Base-by-base conservation (phyloP, 2,329 filamentous ascomycete species). In the Ascochyta pisi region DNA sequence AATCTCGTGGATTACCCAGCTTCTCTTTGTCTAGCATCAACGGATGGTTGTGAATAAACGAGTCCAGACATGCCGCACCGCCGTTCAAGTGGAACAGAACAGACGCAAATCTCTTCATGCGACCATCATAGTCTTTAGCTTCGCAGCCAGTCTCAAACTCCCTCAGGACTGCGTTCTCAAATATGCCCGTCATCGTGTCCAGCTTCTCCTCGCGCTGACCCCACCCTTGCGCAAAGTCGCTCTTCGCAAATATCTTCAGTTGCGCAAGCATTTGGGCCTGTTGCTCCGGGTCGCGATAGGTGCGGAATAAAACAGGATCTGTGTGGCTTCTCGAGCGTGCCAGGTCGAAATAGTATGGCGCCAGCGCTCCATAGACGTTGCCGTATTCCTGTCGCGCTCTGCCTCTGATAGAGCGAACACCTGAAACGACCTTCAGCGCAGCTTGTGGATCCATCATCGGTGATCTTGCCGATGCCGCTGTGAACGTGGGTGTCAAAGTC, bases 81-180 rank as follows among this genome's bases (percentile, higher is more conserved):
- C 91, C 92, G 72, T 96, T 96, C 40, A 99, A 81, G 2, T 85
- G 84, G 54, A 90, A 87, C 53, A 99, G 79, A 15, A 99, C 92
- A 65, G 92, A 87, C 2, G 93, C 93, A 75, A 96, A 98, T 69
- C 90, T 86, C 64, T 84, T 87, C 94, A 98, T 97, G 50, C 88
- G 84, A 2, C 91, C 92, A 62, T 96, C 90, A 50, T 96, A 87
- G 73, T 99, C 94, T 78, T 89, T 90, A 39, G 87, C 88, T 73
- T 95, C 91, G 64, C 96, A 96, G 4, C 92, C 95, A 62, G 95
- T 90, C 75, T 96, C 90, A 65, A 99, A 99, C 73, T 99, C 95
- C 44, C 90, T 85, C 47, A 97, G 78, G 3, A 96, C 93, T 3
- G 93, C 92, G 53, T 89, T 92, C 77, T 98, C 94, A 68, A 99